phyloP scores from a whole-genome alignment of 1,284 basidiomycete genomes.

The Puccinia triticina region DNA sequence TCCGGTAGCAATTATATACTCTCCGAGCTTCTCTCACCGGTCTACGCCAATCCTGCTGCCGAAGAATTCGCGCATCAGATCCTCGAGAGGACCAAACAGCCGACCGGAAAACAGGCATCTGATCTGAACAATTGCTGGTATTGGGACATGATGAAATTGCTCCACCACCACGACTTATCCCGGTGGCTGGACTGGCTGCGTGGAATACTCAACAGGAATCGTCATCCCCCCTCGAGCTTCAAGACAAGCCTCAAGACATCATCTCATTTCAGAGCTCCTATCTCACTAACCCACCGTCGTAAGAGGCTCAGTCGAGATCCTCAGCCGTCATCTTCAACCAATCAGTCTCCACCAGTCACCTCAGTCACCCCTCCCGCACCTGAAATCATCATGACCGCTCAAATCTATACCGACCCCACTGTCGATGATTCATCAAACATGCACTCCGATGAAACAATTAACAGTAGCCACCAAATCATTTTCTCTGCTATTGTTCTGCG shows the following conservation, averaged over 20 bases:
- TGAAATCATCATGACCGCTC: slow-evolving; percentile 43
- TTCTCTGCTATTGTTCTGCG: slow-evolving; percentile 38
- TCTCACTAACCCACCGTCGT: not conserved
- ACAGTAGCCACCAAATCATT: slow-evolving; percentile 11
- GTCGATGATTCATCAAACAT: not conserved
- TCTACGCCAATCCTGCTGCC: slow-evolving; percentile 39
- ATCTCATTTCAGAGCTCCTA: not conserved
- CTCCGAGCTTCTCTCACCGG: slow-evolving; percentile 30
- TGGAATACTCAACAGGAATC: slow-evolving; percentile 13
- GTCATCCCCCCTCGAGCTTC: not conserved
- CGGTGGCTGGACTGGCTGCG: slow-evolving; percentile 41
- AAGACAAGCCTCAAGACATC: slow-evolving; percentile 16
- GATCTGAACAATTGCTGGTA: not conserved
- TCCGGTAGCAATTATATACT: slow-evolving; percentile 13
- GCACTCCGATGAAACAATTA: not conserved
- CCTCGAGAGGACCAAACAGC: slow-evolving; percentile 27
- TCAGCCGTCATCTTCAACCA: not conserved
- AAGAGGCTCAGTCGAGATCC: slow-evolving; percentile 18
- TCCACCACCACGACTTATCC: slow-evolving; percentile 33
- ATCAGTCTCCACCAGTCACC: not conserved
- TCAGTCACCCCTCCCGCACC: not conserved
- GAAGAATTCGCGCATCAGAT: slow-evolving; percentile 26
- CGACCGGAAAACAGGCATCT: not conserved
- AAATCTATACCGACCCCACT: not conserved
- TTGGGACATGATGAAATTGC: slow-evolving; percentile 44